Percentiles rank a stretch among this genome's conserved stretches.
Evolutionary conservation across 208 protist species (phyloP).

Genomic region (Crithidia sp.): DNA sequence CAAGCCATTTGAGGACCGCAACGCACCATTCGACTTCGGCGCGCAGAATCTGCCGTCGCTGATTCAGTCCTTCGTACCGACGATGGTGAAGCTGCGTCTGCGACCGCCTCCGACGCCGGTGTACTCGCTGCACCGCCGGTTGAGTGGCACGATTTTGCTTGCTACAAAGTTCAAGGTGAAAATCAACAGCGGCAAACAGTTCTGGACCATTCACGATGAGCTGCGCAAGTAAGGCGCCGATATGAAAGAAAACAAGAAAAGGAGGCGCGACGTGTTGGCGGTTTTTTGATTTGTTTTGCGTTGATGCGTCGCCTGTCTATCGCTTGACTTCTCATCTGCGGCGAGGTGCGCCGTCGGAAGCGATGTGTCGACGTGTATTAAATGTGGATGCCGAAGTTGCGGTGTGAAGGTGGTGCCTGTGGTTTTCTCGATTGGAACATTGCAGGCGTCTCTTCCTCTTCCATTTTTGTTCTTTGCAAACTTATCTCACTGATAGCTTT

Average conservation of each 20-base stretch:
- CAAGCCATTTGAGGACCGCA: conserved; percentile 84
- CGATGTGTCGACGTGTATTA: too few species aligned
- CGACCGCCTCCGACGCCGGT: conserved; percentile 88
- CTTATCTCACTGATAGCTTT: too few species aligned
- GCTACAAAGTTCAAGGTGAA: conserved; percentile 90
- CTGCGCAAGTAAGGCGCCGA: conserved; percentile 3
- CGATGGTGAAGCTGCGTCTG: conserved; percentile 93
- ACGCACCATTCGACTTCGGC: conserved; percentile 88
- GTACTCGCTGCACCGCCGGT: conserved; percentile 96
- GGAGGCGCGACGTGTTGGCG: too few species aligned
- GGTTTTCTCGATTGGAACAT: too few species aligned
- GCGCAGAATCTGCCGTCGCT: conserved; percentile 79
- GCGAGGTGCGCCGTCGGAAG: too few species aligned
- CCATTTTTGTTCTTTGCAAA: too few species aligned
- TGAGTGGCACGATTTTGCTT: conserved; percentile 94
- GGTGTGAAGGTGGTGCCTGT: too few species aligned
- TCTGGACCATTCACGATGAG: conserved; percentile 69
- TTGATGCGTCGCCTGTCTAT: not conserved
- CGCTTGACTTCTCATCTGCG: too few species aligned
- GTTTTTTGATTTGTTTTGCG: not conserved
- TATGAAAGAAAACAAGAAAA: not conserved
- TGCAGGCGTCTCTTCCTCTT: too few species aligned
- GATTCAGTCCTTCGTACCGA: conserved; percentile 88
- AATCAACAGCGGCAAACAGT: conserved; percentile 77
- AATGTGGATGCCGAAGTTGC: too few species aligned